Evolutionary conservation across 2,329 filamentous ascomycete genomes (phyloP), one percentile per base, ranked within the genome.

Genomic region (Sporothrix globosa): DNA sequence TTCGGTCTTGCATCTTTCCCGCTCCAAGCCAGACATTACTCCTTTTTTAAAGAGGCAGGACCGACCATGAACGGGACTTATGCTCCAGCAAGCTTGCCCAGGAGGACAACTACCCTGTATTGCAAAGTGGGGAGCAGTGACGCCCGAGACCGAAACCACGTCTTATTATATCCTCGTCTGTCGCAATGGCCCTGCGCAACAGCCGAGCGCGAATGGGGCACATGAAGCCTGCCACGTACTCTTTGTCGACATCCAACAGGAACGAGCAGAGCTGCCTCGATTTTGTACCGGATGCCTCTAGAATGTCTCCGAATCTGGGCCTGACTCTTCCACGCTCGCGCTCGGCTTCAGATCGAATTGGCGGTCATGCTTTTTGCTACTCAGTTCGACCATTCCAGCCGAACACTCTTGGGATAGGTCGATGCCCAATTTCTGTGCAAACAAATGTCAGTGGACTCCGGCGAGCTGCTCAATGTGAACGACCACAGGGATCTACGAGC

Each of bases 51-150:
- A 11, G 50, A 53, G 50, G 11, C 56, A 61, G 24, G 56, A 44
- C 24, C n/a, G n/a, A 44, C 56, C 10, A 9, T n/a, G 9, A 9
- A 21, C 56, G n/a, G 34, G 56, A 44, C 56, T 61, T 44, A n/a
- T 44, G 56, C 56, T 41, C 56, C 19, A 24, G 39, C 11, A 58
- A 58, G 53, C 53, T 56, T 19, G 53, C 53, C n/a, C 13, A 54
- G 5, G 9, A 30, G 53, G 53, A 56, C 21, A 21, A 27, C 11
- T 60, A 44, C 56, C 56, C 56, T 6, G 34, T 34, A 34, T n/a
- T 61, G 44, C 19, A 27, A 13, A 63, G 58, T 63, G 58, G 58
- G 44, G 58, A 63, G 58, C 39, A 63, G 58, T 63, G 58, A 46
- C 58, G 39, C 44, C 58, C 39, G 39, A 46, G 39, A 46, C n/a